Evolutionary conservation across 1,284 basidiomycete species (phyloP).

Genomic region (Sphaerobolus stellatus): DNA sequence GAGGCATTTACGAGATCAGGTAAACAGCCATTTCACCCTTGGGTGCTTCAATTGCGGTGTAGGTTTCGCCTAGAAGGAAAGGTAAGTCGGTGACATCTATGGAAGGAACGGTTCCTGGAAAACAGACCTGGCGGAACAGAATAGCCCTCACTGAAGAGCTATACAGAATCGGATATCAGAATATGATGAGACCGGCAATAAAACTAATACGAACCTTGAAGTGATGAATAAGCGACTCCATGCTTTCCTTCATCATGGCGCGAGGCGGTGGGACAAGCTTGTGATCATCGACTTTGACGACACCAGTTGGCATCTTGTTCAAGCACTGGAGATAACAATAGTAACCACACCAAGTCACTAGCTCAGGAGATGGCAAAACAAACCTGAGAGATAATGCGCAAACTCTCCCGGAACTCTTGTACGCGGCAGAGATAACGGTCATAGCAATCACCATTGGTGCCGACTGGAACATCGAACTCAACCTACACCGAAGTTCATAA

Average conservation of each 20-base stretch:
- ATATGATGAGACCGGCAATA: slow-evolving; percentile 8
- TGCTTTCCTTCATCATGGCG: slow-evolving; percentile 98
- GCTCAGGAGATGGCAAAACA: slow-evolving; percentile 10
- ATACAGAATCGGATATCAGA: slow-evolving; percentile 11
- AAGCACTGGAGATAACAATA: slow-evolving; percentile 58
- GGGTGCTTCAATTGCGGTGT: slow-evolving; percentile 96
- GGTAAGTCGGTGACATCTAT: neutral
- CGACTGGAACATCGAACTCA: slow-evolving; percentile 96
- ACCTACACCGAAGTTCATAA: slow-evolving; percentile 50
- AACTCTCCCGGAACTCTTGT: slow-evolving; percentile 95
- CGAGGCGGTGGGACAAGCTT: slow-evolving; percentile 97
- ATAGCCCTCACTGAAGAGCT: slow-evolving; percentile 96
- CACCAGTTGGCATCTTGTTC: slow-evolving; percentile 96
- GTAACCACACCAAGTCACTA: neutral
- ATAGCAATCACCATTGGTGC: slow-evolving; percentile 97
- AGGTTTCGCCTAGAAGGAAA: slow-evolving; percentile 74
- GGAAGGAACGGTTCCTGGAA: neutral
- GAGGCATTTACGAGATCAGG: slow-evolving; percentile 73
- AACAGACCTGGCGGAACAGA: slow-evolving; percentile 91
- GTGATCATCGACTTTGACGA: slow-evolving; percentile 94
- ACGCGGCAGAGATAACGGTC: slow-evolving; percentile 96
- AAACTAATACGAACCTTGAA: slow-evolving; percentile 69
- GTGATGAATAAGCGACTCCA: slow-evolving; percentile 97
- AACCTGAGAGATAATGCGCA: slow-evolving; percentile 85
- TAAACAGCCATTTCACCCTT: slow-evolving; percentile 99